phyloP scores from a whole-genome alignment of 768 basidiomycete species.

The Psilocybe cyanescens region DNA sequence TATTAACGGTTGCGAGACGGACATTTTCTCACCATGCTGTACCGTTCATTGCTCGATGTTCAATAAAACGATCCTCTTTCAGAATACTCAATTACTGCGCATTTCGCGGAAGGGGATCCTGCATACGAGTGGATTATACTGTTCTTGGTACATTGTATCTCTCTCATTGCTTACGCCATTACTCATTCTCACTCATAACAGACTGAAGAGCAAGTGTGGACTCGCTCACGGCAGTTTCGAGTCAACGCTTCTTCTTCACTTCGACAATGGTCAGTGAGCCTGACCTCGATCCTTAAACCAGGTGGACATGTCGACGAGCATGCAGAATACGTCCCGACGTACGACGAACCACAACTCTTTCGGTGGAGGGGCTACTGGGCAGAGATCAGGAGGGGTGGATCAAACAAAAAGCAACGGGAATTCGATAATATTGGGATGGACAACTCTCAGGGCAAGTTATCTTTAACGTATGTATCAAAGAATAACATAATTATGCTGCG shows the following conservation, averaged over 20 bases:
- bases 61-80: background rate
- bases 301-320: constrained; percentile 24
- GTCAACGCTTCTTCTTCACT: constrained; percentile 43
- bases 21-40: too few relatives aligned
- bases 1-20: too few relatives aligned
- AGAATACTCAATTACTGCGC: constrained; percentile 44
- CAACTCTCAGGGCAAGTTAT: constrained; percentile 15
- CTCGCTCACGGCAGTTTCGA: constrained; percentile 35
- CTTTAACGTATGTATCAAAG: constrained; percentile 36
- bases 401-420: background rate
- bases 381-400: constrained; percentile 32
- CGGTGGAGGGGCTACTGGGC: constrained; percentile 48
- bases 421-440: background rate
- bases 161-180: background rate
- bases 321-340: constrained; percentile 47
- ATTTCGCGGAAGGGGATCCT: constrained; percentile 42
- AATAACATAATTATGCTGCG: background rate
- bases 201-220: constrained; percentile 50
- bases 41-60: background rate
- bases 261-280: constrained; percentile 41
- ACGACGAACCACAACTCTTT: constrained; percentile 44
- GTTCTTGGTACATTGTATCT: constrained; percentile 35
- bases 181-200: constrained; percentile 13
- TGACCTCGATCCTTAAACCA: constrained; percentile 25
- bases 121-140: constrained; percentile 47